Conservation (phyloP, 352 stramenopile species). For the Phytophthora quininea region DNA sequence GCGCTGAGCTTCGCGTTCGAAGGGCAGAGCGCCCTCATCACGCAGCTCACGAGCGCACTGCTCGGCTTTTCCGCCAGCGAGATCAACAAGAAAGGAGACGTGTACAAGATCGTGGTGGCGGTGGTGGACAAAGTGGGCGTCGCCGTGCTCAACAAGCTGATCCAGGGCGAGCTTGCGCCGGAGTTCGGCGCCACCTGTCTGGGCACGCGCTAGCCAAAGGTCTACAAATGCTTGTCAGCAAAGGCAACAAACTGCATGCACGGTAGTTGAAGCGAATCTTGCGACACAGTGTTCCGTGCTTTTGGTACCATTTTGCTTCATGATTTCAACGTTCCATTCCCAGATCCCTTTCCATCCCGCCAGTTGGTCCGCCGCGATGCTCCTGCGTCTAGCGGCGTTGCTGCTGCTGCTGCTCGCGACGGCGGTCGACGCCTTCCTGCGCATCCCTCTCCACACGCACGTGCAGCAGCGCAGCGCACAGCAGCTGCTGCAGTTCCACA, state of each 20-base stretch:
- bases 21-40: constrained; percentile 43
- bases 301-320: too few species aligned
- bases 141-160: constrained; percentile 48
- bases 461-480: constrained; percentile 31
- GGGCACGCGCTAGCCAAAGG: constrained; percentile 18
- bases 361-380: neutral
- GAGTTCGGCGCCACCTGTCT: constrained; percentile 49
- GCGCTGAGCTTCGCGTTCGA: constrained; percentile 52
- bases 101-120: constrained; percentile 47
- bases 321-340: neutral
- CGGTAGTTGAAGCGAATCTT: too few species aligned
- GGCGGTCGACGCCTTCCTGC: constrained; percentile 27
- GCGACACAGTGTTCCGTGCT: too few species aligned
- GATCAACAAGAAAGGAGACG: constrained; percentile 67
- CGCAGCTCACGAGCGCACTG: constrained; percentile 45
- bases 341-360: neutral
- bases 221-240: neutral
- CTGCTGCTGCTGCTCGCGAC: neutral
- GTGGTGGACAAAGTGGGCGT: constrained; percentile 41
- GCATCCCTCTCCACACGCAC: constrained; percentile 45
- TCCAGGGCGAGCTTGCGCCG: constrained; percentile 43
- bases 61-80: constrained; percentile 45
- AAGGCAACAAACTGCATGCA: too few species aligned
- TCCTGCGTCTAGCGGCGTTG: constrained; percentile 16
- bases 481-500: constrained; percentile 50